A percentile compares a stretch with the other conserved stretches of the same genome.
Evolutionary conservation across 2,329 filamentous ascomycete genomes (phyloP).

Genomic region (Colletotrichum noveboracense): DNA sequence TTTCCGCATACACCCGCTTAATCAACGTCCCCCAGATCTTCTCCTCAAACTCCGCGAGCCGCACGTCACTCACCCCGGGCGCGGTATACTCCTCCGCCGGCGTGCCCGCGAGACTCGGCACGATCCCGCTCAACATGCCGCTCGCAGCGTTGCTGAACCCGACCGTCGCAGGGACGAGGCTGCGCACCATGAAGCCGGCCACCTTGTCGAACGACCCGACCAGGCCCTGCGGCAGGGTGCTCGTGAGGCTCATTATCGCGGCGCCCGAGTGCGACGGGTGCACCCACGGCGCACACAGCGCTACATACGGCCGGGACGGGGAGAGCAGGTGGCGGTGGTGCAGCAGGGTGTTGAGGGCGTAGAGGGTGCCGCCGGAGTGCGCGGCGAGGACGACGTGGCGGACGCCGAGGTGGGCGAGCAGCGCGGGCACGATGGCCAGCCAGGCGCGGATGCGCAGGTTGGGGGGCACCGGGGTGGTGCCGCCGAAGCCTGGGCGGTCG

Average conservation of each 20-base stretch:
- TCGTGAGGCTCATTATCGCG: conserved; percentile 23
- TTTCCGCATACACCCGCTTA: conserved; percentile 27
- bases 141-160: conserved; percentile 4
- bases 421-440: conserved; percentile 33
- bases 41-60: conserved; percentile 25
- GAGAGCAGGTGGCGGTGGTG: conserved; percentile 31
- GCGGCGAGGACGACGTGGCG: conserved; percentile 30
- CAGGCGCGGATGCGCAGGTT: conserved; percentile 27
- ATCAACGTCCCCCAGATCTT: conserved; percentile 21
- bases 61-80: background rate
- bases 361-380: conserved; percentile 36
- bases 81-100: background rate
- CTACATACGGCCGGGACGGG: conserved; percentile 28
- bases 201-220: conserved; percentile 26
- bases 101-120: background rate
- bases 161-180: conserved; percentile 23
- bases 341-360: conserved; percentile 33
- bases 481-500: conserved; percentile 41
- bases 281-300: conserved; percentile 36
- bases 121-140: background rate
- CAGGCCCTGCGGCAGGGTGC: conserved; percentile 25
- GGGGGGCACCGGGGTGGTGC: conserved; percentile 28
- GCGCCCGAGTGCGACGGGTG: conserved; percentile 28
- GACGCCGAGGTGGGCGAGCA: conserved; percentile 37
- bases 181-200: conserved; percentile 24